phyloP scores from a whole-genome alignment of 2,329 filamentous ascomycete genomes.

The Phaeophleospora eucalypticola region DNA sequence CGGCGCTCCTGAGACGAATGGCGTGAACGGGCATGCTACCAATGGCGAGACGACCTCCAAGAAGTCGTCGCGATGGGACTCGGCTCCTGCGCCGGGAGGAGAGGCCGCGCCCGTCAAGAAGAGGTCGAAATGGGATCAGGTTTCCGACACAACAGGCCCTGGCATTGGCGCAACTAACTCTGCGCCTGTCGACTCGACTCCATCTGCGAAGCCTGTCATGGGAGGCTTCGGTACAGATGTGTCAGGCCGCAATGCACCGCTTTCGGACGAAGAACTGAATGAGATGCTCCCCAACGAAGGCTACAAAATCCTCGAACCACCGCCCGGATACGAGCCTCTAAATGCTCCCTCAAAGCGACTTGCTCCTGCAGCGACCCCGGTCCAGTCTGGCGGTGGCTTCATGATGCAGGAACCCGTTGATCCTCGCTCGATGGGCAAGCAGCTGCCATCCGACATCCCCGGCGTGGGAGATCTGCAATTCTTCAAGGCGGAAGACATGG shows the following conservation, averaged over 20 bases:
- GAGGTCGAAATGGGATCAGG: slow-evolving; percentile 88
- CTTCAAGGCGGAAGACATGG: slow-evolving; percentile 98
- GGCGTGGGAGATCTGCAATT: slow-evolving; percentile 95
- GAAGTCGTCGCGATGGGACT: slow-evolving; percentile 85
- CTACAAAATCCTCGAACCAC: slow-evolving; percentile 86
- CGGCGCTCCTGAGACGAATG: slow-evolving; percentile 15
- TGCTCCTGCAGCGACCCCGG: slow-evolving; percentile 67
- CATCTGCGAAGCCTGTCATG: slow-evolving; percentile 48
- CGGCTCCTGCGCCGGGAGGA: slow-evolving; percentile 54
- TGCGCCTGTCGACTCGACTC: slow-evolving; percentile 49
- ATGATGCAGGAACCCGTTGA: slow-evolving; percentile 97
- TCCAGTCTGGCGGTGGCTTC: slow-evolving; percentile 68
- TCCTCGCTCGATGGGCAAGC: slow-evolving; percentile 75
- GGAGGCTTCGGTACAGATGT: slow-evolving; percentile 74
- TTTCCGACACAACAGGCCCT: slow-evolving; percentile 60
- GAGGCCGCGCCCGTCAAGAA: slow-evolving; percentile 61
- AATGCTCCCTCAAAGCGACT: slow-evolving; percentile 72
- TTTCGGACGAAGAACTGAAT: slow-evolving; percentile 93
- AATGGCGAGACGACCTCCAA: slow-evolving; percentile 23
- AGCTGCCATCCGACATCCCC: slow-evolving; percentile 90
- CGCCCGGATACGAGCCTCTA: slow-evolving; percentile 84
- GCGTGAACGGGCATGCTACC: slow-evolving; percentile 14
- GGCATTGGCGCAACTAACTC: slow-evolving; percentile 72
- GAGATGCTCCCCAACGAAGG: slow-evolving; percentile 85
- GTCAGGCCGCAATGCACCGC: slow-evolving; percentile 69